Conservation (phyloP, 2,329 filamentous ascomycete species). For the Coniochaeta sp. region DNA sequence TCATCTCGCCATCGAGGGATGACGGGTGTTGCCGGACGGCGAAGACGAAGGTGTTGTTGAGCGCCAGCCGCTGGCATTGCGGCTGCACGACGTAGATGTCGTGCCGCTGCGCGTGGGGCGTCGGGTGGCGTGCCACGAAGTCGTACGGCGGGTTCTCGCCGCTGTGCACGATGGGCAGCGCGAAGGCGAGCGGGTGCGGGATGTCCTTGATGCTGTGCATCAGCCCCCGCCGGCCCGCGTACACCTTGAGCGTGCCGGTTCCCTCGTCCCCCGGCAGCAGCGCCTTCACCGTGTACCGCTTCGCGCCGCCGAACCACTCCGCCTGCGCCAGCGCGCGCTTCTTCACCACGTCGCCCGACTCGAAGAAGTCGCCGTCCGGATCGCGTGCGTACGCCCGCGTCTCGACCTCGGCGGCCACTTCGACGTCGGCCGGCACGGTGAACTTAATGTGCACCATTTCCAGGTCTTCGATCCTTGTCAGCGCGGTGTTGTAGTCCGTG, state of each 20-base stretch:
- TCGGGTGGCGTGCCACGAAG: constrained; percentile 88
- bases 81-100: constrained; percentile 96
- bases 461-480: constrained; percentile 78
- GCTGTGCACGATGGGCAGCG: constrained; percentile 81
- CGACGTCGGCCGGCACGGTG: constrained; percentile 80
- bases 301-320: constrained; percentile 81
- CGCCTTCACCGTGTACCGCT: constrained; percentile 90
- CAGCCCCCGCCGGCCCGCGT: constrained; percentile 86
- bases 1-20: constrained; percentile 37
- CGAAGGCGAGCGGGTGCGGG: constrained; percentile 82
- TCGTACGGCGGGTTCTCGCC: constrained; percentile 93
- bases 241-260: constrained; percentile 79
- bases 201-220: constrained; percentile 99
- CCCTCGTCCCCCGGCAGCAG: constrained; percentile 88
- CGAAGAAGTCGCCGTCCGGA: constrained; percentile 84
- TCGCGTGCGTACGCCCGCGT: constrained; percentile 74
- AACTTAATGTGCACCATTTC: constrained; percentile 91
- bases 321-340: constrained; percentile 87
- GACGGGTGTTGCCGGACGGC: constrained; percentile 84
- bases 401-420: constrained; percentile 89
- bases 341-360: constrained; percentile 78
- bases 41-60: constrained; percentile 98
- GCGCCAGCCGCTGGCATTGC: constrained; percentile 77
- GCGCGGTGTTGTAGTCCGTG: constrained; percentile 83
- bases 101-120: constrained; percentile 93